phyloP scores from a whole-genome alignment of 768 basidiomycete genomes.

The Leccinum sublutescens region DNA sequence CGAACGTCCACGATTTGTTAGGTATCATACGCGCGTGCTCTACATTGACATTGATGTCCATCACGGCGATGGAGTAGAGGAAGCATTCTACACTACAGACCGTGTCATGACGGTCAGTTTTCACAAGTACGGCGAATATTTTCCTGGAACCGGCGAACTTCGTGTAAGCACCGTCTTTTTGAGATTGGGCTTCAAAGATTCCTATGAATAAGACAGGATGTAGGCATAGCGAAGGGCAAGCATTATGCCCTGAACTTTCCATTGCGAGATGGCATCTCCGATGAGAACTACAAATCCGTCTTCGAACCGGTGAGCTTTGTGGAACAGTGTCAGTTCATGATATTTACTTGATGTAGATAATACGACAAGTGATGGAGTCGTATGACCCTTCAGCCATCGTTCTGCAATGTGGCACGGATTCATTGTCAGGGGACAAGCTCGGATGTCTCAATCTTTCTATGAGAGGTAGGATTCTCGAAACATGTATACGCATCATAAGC shows the following conservation, averaged over 20 bases:
- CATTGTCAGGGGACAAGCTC: slow-evolving; percentile 92
- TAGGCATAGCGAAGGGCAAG: slow-evolving; percentile 92
- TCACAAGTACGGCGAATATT: slow-evolving; percentile 99
- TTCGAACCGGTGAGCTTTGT: slow-evolving; percentile 81
- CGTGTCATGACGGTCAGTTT: slow-evolving; percentile 98
- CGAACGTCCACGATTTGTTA: slow-evolving; percentile 25
- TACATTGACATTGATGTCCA: slow-evolving; percentile 99
- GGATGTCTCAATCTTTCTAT: slow-evolving; percentile 97
- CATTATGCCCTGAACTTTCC: slow-evolving; percentile 95
- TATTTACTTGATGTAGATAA: slow-evolving; percentile 57
- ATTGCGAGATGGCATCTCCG: slow-evolving; percentile 89
- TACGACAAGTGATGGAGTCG: slow-evolving; percentile 89
- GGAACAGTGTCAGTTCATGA: neutral
- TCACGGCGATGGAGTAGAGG: slow-evolving; percentile 98
- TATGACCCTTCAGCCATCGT: slow-evolving; percentile 96
- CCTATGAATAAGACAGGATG: slow-evolving; percentile 54
- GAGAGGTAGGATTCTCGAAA: slow-evolving; percentile 53
- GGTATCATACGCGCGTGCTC: slow-evolving; percentile 90
- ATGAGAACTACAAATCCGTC: slow-evolving; percentile 91
- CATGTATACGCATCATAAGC: neutral
- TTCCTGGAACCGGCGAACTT: slow-evolving; percentile 97
- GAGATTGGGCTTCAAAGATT: slow-evolving; percentile 3
- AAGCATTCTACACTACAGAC: slow-evolving; percentile 98
- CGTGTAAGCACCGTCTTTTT: slow-evolving; percentile 50
- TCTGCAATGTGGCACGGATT: slow-evolving; percentile 96